Conservation (phyloP, 2,329 filamentous ascomycete species). For the Penicillium sp. region DNA sequence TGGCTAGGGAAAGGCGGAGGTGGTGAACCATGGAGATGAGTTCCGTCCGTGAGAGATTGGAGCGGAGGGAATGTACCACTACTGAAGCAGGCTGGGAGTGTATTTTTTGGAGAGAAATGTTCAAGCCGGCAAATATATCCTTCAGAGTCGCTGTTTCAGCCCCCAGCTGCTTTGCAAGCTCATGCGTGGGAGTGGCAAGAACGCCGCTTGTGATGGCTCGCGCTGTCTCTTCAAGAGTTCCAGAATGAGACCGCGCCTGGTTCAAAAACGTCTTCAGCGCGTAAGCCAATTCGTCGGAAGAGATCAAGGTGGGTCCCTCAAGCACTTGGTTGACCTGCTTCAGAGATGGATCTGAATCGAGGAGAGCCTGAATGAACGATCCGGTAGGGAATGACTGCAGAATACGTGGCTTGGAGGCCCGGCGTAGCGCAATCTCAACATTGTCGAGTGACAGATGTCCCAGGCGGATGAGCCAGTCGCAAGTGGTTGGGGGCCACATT, state of each 20-base stretch:
- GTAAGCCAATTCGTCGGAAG: slow-evolving; percentile 40
- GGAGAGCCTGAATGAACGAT: slow-evolving; percentile 40
- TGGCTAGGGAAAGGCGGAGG: slow-evolving; percentile 43
- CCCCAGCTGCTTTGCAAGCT: slow-evolving; percentile 19
- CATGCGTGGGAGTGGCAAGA: slow-evolving; percentile 23
- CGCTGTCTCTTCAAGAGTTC: slow-evolving; percentile 33
- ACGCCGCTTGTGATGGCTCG: slow-evolving; percentile 33
- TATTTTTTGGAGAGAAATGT: slow-evolving; percentile 37
- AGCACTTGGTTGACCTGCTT: slow-evolving; percentile 39
- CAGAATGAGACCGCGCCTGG: slow-evolving; percentile 36
- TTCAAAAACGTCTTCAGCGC: slow-evolving; percentile 40
- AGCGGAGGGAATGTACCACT: slow-evolving; percentile 36
- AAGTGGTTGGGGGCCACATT: slow-evolving; percentile 39
- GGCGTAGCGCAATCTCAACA: slow-evolving; percentile 41
- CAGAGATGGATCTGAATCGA: slow-evolving; percentile 39
- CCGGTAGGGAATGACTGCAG: slow-evolving; percentile 39
- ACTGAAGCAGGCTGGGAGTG: slow-evolving; percentile 33
- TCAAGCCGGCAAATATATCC: slow-evolving; percentile 39
- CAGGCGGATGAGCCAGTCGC: slow-evolving; percentile 41
- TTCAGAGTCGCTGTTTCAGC: slow-evolving; percentile 25
- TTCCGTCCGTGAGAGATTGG: slow-evolving; percentile 39
- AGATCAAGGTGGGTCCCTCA: slow-evolving; percentile 34
- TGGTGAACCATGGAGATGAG: slow-evolving; percentile 42
- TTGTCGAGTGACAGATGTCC: slow-evolving; percentile 40
- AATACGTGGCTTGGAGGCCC: slow-evolving; percentile 32